Percentiles rank a stretch among this genome's conserved stretches.
These are phyloP conservation scores for Elaeis oleifera DNA, from an alignment of 202 grass and related monocot species.

Conservation along the genomic window DNA sequence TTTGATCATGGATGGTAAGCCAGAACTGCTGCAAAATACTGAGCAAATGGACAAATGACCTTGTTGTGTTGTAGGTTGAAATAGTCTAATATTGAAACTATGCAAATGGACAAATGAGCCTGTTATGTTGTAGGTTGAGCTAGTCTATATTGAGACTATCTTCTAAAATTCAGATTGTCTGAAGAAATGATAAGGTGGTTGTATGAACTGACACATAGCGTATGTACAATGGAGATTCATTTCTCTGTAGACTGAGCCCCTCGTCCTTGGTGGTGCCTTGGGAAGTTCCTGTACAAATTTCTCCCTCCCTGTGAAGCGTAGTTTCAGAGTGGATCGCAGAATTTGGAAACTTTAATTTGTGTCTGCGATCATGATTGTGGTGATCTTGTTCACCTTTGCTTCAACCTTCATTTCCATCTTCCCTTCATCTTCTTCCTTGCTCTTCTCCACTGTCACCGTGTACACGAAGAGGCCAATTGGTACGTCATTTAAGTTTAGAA, in stretches of 20 bases:
- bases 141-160: neutral
- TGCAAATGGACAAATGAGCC: too few species aligned
- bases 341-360: slow-evolving; percentile 57
- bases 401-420: slow-evolving; percentile 37
- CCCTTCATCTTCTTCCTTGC: slow-evolving; percentile 32
- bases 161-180: neutral
- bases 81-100: too few species aligned
- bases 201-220: neutral
- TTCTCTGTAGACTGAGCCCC: slow-evolving; percentile 15
- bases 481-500: slow-evolving; percentile 50
- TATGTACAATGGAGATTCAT: neutral
- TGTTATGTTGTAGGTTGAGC: too few species aligned
- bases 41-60: too few species aligned
- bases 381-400: slow-evolving; percentile 24
- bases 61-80: too few species aligned
- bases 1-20: too few species aligned
- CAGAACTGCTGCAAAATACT: too few species aligned
- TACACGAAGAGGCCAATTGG: slow-evolving; percentile 51
- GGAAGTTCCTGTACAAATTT: slow-evolving; percentile 29
- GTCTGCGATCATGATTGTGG: slow-evolving; percentile 44
- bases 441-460: slow-evolving; percentile 47
- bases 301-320: slow-evolving; percentile 24
- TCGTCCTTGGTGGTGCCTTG: slow-evolving; percentile 34
- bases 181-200: neutral
- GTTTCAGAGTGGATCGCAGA: slow-evolving; percentile 52